Evolutionary conservation across 305 asterid species (phyloP).

Genomic region (Fraxinus baroniana): DNA sequence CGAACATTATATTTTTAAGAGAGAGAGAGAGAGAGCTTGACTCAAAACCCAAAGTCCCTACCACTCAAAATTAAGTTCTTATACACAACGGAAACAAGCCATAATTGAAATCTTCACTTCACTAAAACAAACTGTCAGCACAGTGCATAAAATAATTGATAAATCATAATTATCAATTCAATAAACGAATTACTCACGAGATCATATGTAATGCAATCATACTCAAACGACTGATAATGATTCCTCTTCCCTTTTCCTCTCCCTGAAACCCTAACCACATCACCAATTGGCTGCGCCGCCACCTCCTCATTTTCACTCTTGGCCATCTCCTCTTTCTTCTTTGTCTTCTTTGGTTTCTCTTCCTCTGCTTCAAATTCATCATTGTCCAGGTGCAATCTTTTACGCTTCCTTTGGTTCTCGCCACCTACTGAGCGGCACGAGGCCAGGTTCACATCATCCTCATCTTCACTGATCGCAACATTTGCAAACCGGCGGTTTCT

Average conservation of each 20-base stretch:
- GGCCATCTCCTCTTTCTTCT: neutral
- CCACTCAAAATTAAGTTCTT: neutral
- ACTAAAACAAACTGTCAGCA: neutral
- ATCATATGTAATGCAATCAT: slow-evolving; percentile 40
- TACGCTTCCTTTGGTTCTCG: slow-evolving; percentile 23
- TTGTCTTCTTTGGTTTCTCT: neutral
- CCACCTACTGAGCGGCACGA: neutral
- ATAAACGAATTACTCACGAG: slow-evolving; percentile 28
- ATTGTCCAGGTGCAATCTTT: slow-evolving; percentile 21
- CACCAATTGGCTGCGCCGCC: slow-evolving; percentile 43
- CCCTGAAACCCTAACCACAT: slow-evolving; percentile 43
- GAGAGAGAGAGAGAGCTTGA: neutral
- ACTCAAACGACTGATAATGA: slow-evolving; percentile 35
- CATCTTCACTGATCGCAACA: slow-evolving; percentile 23
- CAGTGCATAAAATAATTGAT: neutral
- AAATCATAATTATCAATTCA: neutral
- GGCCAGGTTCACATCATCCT: slow-evolving; percentile 21
- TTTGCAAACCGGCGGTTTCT: slow-evolving; percentile 20
- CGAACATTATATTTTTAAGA: neutral
- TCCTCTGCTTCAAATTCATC: slow-evolving; percentile 17
- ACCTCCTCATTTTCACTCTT: slow-evolving; percentile 25
- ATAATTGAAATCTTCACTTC: neutral
- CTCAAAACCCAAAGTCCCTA: neutral
- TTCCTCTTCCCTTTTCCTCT: slow-evolving; percentile 37
- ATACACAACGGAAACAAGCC: neutral